Conservation (phyloP, 768 basidiomycete species). For the Lactarius vividus region DNA sequence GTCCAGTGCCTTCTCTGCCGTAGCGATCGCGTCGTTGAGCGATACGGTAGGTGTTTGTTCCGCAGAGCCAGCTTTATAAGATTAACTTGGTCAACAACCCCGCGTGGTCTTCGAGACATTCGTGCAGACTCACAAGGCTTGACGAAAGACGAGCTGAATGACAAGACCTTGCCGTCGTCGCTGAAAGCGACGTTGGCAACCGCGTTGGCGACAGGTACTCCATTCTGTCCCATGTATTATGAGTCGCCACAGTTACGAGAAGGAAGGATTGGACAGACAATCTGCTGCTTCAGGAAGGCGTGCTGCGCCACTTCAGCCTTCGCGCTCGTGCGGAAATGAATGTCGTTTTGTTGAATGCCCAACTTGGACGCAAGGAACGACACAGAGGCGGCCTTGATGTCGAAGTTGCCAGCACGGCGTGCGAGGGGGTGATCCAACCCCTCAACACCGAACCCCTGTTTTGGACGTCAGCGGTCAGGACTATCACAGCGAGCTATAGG, state of each 20-base stretch:
- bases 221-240: conserved; percentile 29
- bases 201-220: conserved; percentile 39
- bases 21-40: conserved; percentile 37
- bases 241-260: neutral
- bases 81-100: neutral
- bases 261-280: conserved; percentile 18
- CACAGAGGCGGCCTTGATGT: conserved; percentile 30
- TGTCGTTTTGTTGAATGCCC: conserved; percentile 23
- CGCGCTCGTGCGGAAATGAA: conserved; percentile 28
- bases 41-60: conserved; percentile 40
- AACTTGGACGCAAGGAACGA: conserved; percentile 31
- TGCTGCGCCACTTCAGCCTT: conserved; percentile 25
- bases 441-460: conserved; percentile 30
- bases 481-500: no score
- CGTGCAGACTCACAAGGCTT: conserved; percentile 37
- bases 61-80: conserved; percentile 24
- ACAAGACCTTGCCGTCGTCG: conserved; percentile 40
- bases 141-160: conserved; percentile 49
- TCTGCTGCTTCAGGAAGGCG: conserved; percentile 31
- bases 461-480: neutral
- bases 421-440: conserved; percentile 31
- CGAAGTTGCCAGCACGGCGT: conserved; percentile 26
- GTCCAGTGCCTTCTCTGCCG: conserved; percentile 38
- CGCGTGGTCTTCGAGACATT: neutral
- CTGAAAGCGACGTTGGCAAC: conserved; percentile 47